Evolutionary conservation across 1,284 basidiomycete genomes (phyloP), one percentile per base, ranked within the genome.

Genomic region (Hymenochaete sp.): DNA sequence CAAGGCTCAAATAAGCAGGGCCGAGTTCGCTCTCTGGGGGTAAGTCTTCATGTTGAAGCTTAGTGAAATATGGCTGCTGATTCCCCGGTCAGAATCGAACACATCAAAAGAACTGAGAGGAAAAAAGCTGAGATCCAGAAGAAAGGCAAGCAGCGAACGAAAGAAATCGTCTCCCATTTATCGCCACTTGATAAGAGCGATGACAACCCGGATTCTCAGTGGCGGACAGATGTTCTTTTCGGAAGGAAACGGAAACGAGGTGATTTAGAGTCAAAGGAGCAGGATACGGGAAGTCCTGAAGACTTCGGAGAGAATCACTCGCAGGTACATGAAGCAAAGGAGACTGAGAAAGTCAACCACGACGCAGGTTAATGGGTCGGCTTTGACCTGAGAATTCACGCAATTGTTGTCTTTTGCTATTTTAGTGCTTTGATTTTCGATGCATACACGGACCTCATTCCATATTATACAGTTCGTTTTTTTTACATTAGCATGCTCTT

Each of bases 1-100:
- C 42, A 75, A 78, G 53, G 73, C 79, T 2, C 67, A 75, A 51
- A 68, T 78, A 18, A 76, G 69, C 50, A 80, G 77, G 60, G 78
- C 77, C 24, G 77, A 77, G 55, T 57, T 66, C 7, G 70, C 72
- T 2, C 59, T 79, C 13, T 77, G 73, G 73, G 69, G 73, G 72
- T 75, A 55, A 52, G 67, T 59, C 36, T 7, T 38, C 19, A 2
- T 16, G 8, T 4, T 2, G 6, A 39, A 21, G 27, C 21, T 37
- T 21, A 8, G 3, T 25, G 16, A 9, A 9, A 1, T 24, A 28
- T 31, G 27, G 21, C 16, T 22, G 28, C 10, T 52, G 16, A 50
- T 14, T 42, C 11, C 19, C 32, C 40, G 14, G 36, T 5, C 48
- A 75, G 73, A 1, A 68, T 74, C 42, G 72, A 74, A 49, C 70